Evolutionary conservation across 179 eudicot species (phyloP).

Genomic region (Actinidia arguta): DNA sequence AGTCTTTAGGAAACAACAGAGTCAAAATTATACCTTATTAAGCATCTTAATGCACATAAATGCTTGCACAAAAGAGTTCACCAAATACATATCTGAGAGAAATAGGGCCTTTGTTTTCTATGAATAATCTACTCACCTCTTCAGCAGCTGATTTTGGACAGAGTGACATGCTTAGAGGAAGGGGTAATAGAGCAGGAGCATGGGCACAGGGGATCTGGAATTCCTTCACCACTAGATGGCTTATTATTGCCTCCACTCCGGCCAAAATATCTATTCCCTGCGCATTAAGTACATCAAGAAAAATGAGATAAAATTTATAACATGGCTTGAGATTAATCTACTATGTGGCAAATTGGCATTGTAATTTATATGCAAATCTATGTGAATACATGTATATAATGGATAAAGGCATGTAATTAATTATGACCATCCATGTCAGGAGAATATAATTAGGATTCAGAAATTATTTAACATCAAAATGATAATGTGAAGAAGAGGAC

Average conservation of each 20-base stretch:
- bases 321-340: neutral
- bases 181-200: constrained; percentile 87
- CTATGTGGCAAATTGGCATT: neutral
- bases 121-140: constrained; percentile 59
- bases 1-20: neutral
- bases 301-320: constrained; percentile 8
- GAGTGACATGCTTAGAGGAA: constrained; percentile 57
- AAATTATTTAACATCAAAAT: neutral
- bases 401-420: constrained; percentile 5
- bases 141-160: constrained; percentile 96
- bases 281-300: constrained; percentile 13
- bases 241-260: constrained; percentile 91
- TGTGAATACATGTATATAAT: neutral
- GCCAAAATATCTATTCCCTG: constrained; percentile 94
- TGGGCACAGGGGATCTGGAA: constrained; percentile 95
- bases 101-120: neutral
- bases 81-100: neutral
- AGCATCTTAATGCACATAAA: neutral
- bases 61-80: neutral
- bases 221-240: constrained; percentile 90
- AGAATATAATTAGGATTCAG: neutral
- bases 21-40: neutral
- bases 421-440: neutral
- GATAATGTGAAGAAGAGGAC: neutral
- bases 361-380: neutral